Base-by-base conservation (phyloP, 2,329 filamentous ascomycete species). In the Diaporthe sp. region DNA sequence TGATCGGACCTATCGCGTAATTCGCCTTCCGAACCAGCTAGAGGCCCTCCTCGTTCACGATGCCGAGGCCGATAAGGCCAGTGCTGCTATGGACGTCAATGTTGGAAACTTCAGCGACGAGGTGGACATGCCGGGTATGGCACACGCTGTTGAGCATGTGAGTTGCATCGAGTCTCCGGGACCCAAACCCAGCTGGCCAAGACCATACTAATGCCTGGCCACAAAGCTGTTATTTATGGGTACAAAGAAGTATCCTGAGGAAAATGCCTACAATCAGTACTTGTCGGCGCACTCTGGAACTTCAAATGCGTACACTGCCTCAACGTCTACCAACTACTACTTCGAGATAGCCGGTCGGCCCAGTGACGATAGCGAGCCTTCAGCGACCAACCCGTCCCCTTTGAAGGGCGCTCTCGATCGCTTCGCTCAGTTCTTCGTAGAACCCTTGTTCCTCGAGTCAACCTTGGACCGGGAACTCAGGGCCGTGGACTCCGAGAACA, bases 241-340 rank as follows among this genome's bases (percentile, higher is more conserved):
- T 68, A 99, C 97, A 10, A 94, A 98, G 84, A 99, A 98, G 91
- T 99, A 97, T 82, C 97, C 97, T 0, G 91, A 93, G 82, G 96
- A 98, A 85, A 98, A 99, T 84, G 96, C 94, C 78, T 99, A 99
- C 87, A 95, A 95, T 81, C 93, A 96, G 82, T 99, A 98, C 83
- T 91, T 99, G 72, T 94, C 95, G 71, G 90, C 94, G 76, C 94
- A 98, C 83, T 98, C 95, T 13, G 97, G 97, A 73, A 92, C 93
- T 82, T 98, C 96, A 39, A 99, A 99, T 84, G 97, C 97, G 73
- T 98, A 98, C 84, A 99, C 97, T 1, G 95, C 94, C 22, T 89
- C 94, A 7, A 98, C 95, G 1, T 97, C 96, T 71, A 99, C 97
- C 78, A 98, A 98, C 86, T 99, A 98, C 87, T 98, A 94, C 85